phyloP scores from a whole-genome alignment of 257 asterid genomes.

The Solanum bulbocastanum region DNA sequence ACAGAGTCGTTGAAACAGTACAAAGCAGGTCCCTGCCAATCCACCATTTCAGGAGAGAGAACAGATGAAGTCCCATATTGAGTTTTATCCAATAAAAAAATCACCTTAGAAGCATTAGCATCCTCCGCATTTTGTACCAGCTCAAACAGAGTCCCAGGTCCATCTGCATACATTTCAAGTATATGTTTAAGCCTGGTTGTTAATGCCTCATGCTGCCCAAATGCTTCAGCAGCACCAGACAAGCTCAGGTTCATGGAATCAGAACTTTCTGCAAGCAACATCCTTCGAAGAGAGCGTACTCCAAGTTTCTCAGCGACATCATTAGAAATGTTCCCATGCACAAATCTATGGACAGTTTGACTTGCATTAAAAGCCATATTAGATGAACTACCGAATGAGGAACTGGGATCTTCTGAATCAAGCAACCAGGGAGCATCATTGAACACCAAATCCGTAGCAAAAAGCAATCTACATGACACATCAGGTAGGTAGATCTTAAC shows the following conservation, averaged over 20 bases:
- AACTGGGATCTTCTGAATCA: constrained; percentile 54
- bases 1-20: constrained; percentile 94
- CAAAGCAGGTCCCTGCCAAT: constrained; percentile 99
- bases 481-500: constrained; percentile 72
- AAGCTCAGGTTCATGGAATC: constrained; percentile 92
- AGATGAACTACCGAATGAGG: constrained; percentile 36
- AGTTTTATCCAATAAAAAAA: constrained; percentile 84
- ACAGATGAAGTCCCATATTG: constrained; percentile 85
- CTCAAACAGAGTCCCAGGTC: constrained; percentile 90
- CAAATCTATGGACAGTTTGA: constrained; percentile 64
- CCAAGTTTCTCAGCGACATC: constrained; percentile 98
- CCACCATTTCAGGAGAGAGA: constrained; percentile 98
- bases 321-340: constrained; percentile 85
- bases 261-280: constrained; percentile 91
- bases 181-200: constrained; percentile 94
- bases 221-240: constrained; percentile 98
- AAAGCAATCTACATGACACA: constrained; percentile 57
- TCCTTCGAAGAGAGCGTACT: constrained; percentile 82
- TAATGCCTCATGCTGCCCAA: constrained; percentile 96
- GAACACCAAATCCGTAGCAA: constrained; percentile 60
- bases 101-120: constrained; percentile 85
- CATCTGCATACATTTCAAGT: constrained; percentile 98
- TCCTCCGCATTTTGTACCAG: constrained; percentile 97
- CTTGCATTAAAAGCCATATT: constrained; percentile 39
- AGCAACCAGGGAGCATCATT: constrained; percentile 99